Conservation (phyloP, 768 basidiomycete genomes). For the Xerocomus spinulosus region DNA sequence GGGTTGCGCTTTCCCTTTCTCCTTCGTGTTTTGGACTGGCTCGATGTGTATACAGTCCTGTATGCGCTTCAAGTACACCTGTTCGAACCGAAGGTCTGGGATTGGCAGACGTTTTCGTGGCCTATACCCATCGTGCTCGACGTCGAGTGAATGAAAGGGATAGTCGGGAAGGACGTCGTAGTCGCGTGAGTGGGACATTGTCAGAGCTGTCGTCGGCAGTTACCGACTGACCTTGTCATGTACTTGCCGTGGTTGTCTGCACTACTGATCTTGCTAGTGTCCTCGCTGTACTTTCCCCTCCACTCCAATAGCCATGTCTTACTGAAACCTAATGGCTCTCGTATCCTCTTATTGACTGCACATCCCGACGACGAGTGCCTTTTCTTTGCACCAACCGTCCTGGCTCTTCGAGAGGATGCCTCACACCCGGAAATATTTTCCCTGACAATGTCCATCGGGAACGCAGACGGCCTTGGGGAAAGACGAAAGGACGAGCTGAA, state of each 20-base stretch:
- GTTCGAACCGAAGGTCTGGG: constrained; percentile 75
- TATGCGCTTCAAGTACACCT: constrained; percentile 62
- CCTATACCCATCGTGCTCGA: constrained; percentile 10
- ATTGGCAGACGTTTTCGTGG: constrained; percentile 49
- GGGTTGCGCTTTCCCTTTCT: constrained; percentile 28
- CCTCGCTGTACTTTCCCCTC: constrained; percentile 24
- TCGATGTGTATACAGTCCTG: constrained; percentile 46
- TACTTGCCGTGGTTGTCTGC: constrained; percentile 14
- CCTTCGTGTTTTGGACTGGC: constrained; percentile 21
- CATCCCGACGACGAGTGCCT: constrained; percentile 95
- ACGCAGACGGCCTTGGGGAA: constrained; percentile 73
- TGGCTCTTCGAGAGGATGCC: constrained; percentile 39
- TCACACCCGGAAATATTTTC: constrained; percentile 43
- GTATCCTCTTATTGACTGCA: constrained; percentile 73
- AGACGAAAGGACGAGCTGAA: constrained; percentile 55
- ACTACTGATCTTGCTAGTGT: constrained; percentile 14
- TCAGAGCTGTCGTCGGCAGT: constrained; percentile 14
- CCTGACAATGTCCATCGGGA: constrained; percentile 73
- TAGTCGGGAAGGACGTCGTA: constrained; percentile 14
- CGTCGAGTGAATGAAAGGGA: constrained; percentile 12
- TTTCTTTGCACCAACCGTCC: constrained; percentile 87
- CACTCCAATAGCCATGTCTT: constrained; percentile 23
- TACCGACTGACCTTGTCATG: constrained; percentile 12
- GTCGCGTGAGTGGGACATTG: constrained; percentile 24
- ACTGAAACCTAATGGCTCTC: constrained; percentile 6